Conservation (phyloP, 805 yeast species). For the Candida morakotiae region DNA sequence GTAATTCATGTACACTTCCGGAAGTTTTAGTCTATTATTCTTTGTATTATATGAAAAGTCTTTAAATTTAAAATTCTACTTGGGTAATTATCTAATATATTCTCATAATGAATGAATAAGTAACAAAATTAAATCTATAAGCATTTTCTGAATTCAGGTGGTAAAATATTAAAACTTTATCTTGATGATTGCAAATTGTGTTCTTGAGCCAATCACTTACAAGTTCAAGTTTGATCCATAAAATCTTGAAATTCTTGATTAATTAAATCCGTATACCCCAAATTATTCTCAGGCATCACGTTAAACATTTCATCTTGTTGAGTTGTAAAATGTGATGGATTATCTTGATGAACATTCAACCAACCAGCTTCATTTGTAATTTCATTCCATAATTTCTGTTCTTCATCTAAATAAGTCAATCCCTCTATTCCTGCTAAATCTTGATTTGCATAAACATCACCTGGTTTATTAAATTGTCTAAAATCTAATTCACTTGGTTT, state of each 20-base stretch:
- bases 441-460: conserved; percentile 30
- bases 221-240: conserved; percentile 19
- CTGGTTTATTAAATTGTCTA: conserved; percentile 18
- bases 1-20: no score
- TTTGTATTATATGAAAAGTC: no score
- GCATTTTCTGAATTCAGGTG: no score
- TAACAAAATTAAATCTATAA: no score
- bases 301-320: conserved; percentile 5
- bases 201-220: no score
- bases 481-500: conserved; percentile 18
- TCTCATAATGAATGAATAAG: no score
- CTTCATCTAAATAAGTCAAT: conserved; percentile 37
- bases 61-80: no score
- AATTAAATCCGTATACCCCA: conserved; percentile 34
- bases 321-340: conserved; percentile 8
- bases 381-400: conserved; percentile 67
- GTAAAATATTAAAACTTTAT: no score
- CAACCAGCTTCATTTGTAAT: conserved; percentile 75
- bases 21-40: no score
- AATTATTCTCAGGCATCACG: background rate
- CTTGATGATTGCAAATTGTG: no score
- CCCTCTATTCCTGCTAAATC: conserved; percentile 43
- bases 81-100: no score
- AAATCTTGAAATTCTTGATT: conserved; percentile 34
- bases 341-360: conserved; percentile 36